A percentile compares a stretch with the other conserved stretches of the same genome.
These are phyloP conservation scores for Coelastrella sp. DNA, from an alignment of 139 green algal genomes.

Conservation along the genomic window DNA sequence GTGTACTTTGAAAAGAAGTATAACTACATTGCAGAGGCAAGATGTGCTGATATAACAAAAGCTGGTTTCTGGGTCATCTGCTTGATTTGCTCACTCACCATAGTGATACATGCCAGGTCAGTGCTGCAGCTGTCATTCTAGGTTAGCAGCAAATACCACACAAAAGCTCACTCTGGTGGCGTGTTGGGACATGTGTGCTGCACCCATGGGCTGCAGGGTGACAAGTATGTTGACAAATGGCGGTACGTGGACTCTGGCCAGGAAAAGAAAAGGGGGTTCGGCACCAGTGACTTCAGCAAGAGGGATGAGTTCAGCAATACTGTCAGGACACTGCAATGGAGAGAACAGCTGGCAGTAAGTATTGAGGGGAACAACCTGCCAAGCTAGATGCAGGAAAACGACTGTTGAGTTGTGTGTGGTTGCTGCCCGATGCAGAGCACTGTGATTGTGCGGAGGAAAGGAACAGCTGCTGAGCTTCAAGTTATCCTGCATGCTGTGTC, in stretches of 20 bases:
- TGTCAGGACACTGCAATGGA: conserved; percentile 83
- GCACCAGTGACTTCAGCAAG: conserved; percentile 83
- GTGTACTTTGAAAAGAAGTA: conserved; percentile 86
- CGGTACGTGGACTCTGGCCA: conserved; percentile 73
- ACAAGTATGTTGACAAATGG: conserved; percentile 71
- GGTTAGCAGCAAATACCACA: background rate
- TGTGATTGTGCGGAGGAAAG: too few species aligned
- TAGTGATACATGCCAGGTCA: background rate
- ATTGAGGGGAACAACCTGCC: background rate
- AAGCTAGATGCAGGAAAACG: too few species aligned
- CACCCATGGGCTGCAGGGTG: background rate
- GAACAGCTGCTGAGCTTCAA: too few species aligned
- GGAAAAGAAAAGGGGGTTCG: conserved; percentile 85
- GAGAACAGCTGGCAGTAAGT: conserved; percentile 74
- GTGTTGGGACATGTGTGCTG: background rate
- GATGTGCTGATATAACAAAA: background rate
- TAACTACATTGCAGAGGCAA: conserved; percentile 69
- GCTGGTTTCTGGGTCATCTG: background rate
- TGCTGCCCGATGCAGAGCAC: too few species aligned
- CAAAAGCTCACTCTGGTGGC: background rate
- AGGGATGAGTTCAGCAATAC: conserved; percentile 88
- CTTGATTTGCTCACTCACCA: background rate
- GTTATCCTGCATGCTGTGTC: too few species aligned
- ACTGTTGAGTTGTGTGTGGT: too few species aligned
- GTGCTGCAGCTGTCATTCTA: background rate